These are phyloP conservation scores for Phytophthora ramorum DNA, from an alignment of 352 stramenopile species.

Conservation along the genomic window DNA sequence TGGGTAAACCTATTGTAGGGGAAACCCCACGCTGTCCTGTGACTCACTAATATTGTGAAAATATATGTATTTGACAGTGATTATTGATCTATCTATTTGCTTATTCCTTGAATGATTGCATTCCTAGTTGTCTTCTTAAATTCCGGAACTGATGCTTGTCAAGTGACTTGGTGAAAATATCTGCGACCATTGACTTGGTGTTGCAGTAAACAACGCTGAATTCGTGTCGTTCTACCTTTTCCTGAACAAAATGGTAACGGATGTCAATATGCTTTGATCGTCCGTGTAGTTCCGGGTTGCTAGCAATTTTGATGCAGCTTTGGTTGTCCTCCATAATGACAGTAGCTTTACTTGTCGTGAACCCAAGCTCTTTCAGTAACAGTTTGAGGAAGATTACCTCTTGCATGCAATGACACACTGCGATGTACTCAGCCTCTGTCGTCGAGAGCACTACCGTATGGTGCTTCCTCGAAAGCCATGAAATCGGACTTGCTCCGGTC, in stretches of 20 bases:
- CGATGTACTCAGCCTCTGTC: neutral
- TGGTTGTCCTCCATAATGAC: conserved; percentile 43
- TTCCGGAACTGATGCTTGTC: neutral
- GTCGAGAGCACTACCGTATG: too few relatives aligned
- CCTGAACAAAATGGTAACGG: conserved; percentile 41
- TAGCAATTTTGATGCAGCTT: conserved; percentile 39
- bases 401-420: neutral
- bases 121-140: too few relatives aligned
- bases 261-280: conserved; percentile 43
- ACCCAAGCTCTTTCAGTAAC: neutral
- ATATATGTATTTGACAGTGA: too few relatives aligned
- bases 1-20: neutral
- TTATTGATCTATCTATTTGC: too few relatives aligned
- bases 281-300: conserved; percentile 38
- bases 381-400: neutral
- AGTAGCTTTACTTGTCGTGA: neutral
- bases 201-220: conserved; percentile 34
- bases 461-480: too few relatives aligned
- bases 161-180: conserved; percentile 42
- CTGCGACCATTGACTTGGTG: conserved; percentile 30
- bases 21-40: neutral
- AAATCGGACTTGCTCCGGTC: too few relatives aligned
- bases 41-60: too few relatives aligned
- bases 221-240: conserved; percentile 32
- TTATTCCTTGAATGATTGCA: too few relatives aligned